A percentile compares a stretch with the other conserved stretches of the same genome.
Evolutionary conservation across 2,329 filamentous ascomycete genomes (phyloP).

Genomic region (Aspergillus melleus): DNA sequence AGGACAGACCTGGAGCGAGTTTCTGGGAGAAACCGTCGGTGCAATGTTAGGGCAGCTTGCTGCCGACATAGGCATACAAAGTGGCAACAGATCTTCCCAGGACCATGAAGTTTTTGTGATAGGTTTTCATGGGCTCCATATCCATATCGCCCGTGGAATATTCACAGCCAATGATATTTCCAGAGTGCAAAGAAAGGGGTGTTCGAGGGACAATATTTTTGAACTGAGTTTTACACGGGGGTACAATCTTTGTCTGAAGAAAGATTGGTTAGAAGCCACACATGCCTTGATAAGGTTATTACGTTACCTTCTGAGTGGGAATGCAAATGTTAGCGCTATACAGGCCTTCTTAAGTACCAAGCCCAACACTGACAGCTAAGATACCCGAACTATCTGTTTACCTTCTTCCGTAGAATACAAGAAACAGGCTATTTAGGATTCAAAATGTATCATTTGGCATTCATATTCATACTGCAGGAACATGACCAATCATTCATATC

Average conservation of each 20-base stretch:
- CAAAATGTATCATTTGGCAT: too few species aligned
- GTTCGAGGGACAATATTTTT: background rate
- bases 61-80: background rate
- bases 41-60: constrained; percentile 13
- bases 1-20: constrained; percentile 11
- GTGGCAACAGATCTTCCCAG: background rate
- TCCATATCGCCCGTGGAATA: constrained; percentile 4
- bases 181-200: background rate
- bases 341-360: too few species aligned
- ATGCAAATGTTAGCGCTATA: too few species aligned
- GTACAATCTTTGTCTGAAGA: constrained; percentile 14
- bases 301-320: constrained; percentile 10
- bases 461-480: too few species aligned
- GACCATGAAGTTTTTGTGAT: constrained; percentile 7
- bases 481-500: too few species aligned
- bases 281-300: constrained; percentile 13
- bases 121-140: constrained; percentile 1
- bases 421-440: too few species aligned
- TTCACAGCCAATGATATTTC: background rate
- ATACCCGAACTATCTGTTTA: too few species aligned
- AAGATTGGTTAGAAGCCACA: constrained; percentile 13
- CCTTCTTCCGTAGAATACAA: too few species aligned
- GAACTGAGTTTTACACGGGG: constrained; percentile 8
- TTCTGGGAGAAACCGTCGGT: constrained; percentile 4
- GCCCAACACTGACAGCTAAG: too few species aligned